Conservation (phyloP, 1,139 yeast species). For the Meyerozyma elateridarum region DNA sequence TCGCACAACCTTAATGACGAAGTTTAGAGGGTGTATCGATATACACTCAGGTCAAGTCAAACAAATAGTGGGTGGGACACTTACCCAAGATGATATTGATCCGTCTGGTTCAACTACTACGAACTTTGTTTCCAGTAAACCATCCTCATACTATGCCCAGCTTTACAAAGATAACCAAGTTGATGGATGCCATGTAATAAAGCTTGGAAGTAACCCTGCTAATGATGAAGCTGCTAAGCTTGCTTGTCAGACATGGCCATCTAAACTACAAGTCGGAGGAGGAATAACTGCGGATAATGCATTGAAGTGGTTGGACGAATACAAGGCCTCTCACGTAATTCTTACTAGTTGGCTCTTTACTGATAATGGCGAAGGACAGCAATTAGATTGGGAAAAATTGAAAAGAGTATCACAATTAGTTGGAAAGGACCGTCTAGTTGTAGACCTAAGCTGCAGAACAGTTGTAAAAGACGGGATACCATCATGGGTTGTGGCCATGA, state of each 20-base stretch:
- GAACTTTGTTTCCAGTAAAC: constrained; percentile 74
- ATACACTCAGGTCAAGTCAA: constrained; percentile 92
- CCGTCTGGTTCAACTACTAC: constrained; percentile 46
- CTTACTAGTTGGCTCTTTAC: constrained; percentile 91
- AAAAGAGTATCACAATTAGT: constrained; percentile 41
- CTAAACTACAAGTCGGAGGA: constrained; percentile 81
- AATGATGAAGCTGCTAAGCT: constrained; percentile 79
- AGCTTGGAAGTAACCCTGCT: constrained; percentile 68
- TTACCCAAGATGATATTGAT: constrained; percentile 46
- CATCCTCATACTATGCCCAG: constrained; percentile 73
- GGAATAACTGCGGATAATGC: constrained; percentile 81
- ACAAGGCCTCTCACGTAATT: constrained; percentile 76
- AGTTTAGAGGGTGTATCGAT: constrained; percentile 91
- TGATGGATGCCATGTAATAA: constrained; percentile 85
- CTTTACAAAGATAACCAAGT: constrained; percentile 58
- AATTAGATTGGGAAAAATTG: constrained; percentile 54
- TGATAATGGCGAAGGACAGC: constrained; percentile 30
- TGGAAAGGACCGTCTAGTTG: constrained; percentile 69
- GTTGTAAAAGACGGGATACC: constrained; percentile 24
- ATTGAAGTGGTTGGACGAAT: constrained; percentile 55
- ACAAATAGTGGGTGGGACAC: constrained; percentile 93
- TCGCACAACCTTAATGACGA: constrained; percentile 62
- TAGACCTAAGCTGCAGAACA: constrained; percentile 82
- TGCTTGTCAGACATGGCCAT: constrained; percentile 76
- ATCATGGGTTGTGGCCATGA: constrained; percentile 90